Base-by-base conservation (phyloP, 192 early-diverging fungal genomes). In the Phycomyces blakesleeanus region DNA sequence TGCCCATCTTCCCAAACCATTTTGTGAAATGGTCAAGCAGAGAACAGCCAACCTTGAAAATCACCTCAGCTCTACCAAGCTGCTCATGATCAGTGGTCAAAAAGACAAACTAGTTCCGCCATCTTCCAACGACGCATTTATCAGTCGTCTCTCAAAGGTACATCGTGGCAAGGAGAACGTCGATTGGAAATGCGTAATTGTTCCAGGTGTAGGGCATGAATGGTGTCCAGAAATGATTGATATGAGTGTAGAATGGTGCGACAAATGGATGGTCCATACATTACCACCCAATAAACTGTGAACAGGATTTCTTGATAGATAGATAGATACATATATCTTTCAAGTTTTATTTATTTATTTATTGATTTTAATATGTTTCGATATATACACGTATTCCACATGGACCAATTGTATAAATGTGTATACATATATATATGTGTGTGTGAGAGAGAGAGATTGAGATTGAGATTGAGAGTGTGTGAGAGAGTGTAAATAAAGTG, bases 151-250 rank as follows among this genome's bases (percentile, higher is more conserved):
- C 20, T 27, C 44, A 6, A 21, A 34, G 10, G 39, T 55, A 8
- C 52, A 66, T 21, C 40, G 26, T 2, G 60, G 61, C 0, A 61
- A 34, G 6, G 50, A 63, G 54, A 40, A 42, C 12, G 9, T 22
- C 18, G 60, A 72, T 38, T 72, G 71, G 71, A 29, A 56, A 12
- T 63, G 18, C 6, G 15, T 61, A 11, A 21, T 67, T n/a, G n/a
- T 67, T 14, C 59, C 57, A 4, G 27, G 27, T 16, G 60, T 72
- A 8, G 71, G 65, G 2, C 71, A 72, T 63, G 71, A 37, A 51
- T 72, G 71, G 64, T 72, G 59, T 21, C 44, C 54, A 21, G 50
- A 58, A 26, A 72, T 72, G 71, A 49, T 59, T 1, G 15, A 61
- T 3, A 18, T 51, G n/a, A 59, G 60, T 44, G 50, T 42, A 38